Evolutionary conservation across 768 basidiomycete genomes (phyloP), one percentile per base, ranked within the genome.

Genomic region (Gloeostereum incarnatum): DNA sequence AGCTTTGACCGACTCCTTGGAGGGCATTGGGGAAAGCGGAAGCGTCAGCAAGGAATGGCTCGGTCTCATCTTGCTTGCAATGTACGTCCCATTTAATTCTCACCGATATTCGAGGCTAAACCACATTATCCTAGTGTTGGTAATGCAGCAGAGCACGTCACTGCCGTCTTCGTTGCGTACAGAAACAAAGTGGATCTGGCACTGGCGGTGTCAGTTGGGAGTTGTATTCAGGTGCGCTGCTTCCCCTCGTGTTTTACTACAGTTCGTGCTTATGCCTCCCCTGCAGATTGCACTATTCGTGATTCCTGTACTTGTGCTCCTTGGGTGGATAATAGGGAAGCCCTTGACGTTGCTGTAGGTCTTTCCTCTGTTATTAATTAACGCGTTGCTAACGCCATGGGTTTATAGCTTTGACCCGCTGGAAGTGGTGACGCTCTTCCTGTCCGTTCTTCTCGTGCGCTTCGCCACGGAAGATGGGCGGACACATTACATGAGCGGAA

Each of bases 281-380:
- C 9, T 13, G n/a, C 40, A 41, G 34, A 41, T 41, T 23, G 40
- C 40, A 13, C 40, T 41, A 13, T 41, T 41, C 19, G 40, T 41
- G 4, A 41, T 41, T 19, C 40, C 40, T 22, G 26, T 41, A 14
- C 23, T 41, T 6, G 40, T 41, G 17, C 23, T 41, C 16, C 25
- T 41, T 24, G 40, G 33, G 3, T 41, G 40, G 40, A 20, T 22
- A 6, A 29, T 29, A 13, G 40, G 27, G 16, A 41, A 35, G 17
- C 40, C 40, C 35, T 22, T 41, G 20, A 31, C 33, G 18, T 18
- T 41, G 1, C n/a, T 41, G 31, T 39, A 31, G 14, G 38, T 31
- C n/a, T n/a, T n/a, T n/a, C n/a, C n/a, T n/a, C n/a, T n/a, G n/a
- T n/a, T n/a, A n/a, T n/a, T n/a, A n/a, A n/a, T n/a, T n/a, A n/a